Evolutionary conservation across 2,329 filamentous ascomycete genomes (phyloP).

Genomic region (Cladosporium sp.): DNA sequence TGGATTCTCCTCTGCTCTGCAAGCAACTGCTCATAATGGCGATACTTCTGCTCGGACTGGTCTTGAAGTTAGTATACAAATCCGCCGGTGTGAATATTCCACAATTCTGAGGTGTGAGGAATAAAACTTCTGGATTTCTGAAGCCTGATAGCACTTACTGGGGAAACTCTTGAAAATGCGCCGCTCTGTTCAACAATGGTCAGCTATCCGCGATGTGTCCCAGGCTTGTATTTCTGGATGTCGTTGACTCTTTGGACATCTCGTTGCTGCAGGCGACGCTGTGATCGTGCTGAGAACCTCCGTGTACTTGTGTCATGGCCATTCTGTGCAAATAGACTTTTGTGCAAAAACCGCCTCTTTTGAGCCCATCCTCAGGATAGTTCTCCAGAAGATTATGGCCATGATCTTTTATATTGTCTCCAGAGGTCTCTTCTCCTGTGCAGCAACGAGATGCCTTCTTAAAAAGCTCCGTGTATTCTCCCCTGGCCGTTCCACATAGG

Average conservation of each 20-base stretch:
- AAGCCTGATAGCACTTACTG: constrained; percentile 14
- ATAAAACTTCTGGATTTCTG: not conserved
- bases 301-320: not conserved
- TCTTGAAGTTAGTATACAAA: constrained; percentile 8
- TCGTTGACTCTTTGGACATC: not conserved
- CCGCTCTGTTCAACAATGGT: constrained; percentile 9
- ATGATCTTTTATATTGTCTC: not conserved
- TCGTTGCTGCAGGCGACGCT: not conserved
- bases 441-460: constrained; percentile 1
- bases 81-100: not conserved
- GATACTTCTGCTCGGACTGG: constrained; percentile 89
- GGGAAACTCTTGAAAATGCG: constrained; percentile 8
- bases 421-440: not conserved
- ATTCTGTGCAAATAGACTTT: not conserved
- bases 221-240: not conserved
- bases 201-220: not conserved
- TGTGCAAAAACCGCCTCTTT: not conserved
- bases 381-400: not conserved
- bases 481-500: not conserved
- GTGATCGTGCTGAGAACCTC: not conserved
- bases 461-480: not conserved
- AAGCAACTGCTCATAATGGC: constrained; percentile 86
- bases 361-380: not conserved
- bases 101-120: not conserved
- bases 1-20: constrained; percentile 89